A percentile compares a stretch with the other conserved stretches of the same genome.
Conservation (phyloP, 2,329 filamentous ascomycete genomes). For the Fusarium coicis region DNA sequence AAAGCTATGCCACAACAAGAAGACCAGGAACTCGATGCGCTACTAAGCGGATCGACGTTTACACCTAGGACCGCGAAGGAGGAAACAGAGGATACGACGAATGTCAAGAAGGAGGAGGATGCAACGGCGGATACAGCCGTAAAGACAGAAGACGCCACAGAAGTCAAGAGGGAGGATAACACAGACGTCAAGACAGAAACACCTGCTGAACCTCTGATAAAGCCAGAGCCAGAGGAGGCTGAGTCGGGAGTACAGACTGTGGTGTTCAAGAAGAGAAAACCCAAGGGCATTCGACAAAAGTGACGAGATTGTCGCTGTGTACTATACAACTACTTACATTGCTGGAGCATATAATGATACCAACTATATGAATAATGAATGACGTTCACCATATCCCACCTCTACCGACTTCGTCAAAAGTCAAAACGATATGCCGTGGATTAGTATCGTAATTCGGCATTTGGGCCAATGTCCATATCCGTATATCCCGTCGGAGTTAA, state of each 20-base stretch:
- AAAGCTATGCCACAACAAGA: constrained; percentile 60
- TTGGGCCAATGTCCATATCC: not conserved
- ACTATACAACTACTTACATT: not conserved
- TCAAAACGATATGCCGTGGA: not conserved
- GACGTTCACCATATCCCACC: not conserved
- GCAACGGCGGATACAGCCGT: constrained; percentile 6
- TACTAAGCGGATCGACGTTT: constrained; percentile 57
- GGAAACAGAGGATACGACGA: constrained; percentile 26
- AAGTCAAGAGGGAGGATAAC: constrained; percentile 4
- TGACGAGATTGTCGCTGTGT: constrained; percentile 43
- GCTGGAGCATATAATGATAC: not conserved
- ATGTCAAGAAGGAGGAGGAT: constrained; percentile 40
- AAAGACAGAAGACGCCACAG: constrained; percentile 1
- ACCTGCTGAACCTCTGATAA: constrained; percentile 38
- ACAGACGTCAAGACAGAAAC: constrained; percentile 56
- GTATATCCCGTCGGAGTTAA: not conserved
- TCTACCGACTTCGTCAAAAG: not conserved
- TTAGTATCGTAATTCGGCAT: constrained; percentile 8
- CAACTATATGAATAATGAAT: not conserved
- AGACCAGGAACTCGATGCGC: constrained; percentile 70
- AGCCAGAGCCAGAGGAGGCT: constrained; percentile 46
- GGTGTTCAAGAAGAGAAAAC: constrained; percentile 84
- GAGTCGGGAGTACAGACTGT: constrained; percentile 56
- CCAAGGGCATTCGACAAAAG: constrained; percentile 71
- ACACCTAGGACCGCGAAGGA: constrained; percentile 42